Evolutionary conservation across 2,329 filamentous ascomycete genomes (phyloP).

Genomic region (Aspergillus sp.): DNA sequence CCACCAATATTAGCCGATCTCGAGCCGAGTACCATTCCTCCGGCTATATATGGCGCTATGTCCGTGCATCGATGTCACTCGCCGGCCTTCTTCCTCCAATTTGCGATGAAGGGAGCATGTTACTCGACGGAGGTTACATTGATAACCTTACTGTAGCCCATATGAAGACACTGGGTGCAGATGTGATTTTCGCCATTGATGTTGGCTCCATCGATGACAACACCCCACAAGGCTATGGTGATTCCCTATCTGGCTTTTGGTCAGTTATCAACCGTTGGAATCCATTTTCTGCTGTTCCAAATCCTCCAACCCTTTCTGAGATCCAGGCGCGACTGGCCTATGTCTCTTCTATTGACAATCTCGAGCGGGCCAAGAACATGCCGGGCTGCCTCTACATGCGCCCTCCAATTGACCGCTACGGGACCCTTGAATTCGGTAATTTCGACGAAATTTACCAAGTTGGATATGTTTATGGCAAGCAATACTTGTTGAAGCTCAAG

Average conservation of each 20-base stretch:
- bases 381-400: slow-evolving; percentile 95
- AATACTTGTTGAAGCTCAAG: slow-evolving; percentile 73
- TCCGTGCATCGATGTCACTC: slow-evolving; percentile 93
- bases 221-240: slow-evolving; percentile 87
- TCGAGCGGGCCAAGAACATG: slow-evolving; percentile 88
- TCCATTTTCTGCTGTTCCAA: slow-evolving; percentile 82
- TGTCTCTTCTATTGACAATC: slow-evolving; percentile 88
- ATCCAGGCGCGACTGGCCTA: slow-evolving; percentile 95
- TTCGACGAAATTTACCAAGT: slow-evolving; percentile 96
- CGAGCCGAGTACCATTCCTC: slow-evolving; percentile 90
- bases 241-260: slow-evolving; percentile 94
- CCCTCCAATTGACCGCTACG: slow-evolving; percentile 89
- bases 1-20: slow-evolving; percentile 96
- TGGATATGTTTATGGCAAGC: slow-evolving; percentile 81
- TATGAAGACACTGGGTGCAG: slow-evolving; percentile 92
- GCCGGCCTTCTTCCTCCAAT: slow-evolving; percentile 89
- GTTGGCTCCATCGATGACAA: slow-evolving; percentile 91
- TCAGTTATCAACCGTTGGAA: slow-evolving; percentile 96
- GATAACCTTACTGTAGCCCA: slow-evolving; percentile 96
- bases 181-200: slow-evolving; percentile 93
- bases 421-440: slow-evolving; percentile 92
- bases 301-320: slow-evolving; percentile 90
- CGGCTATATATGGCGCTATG: slow-evolving; percentile 96
- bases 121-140: slow-evolving; percentile 93
- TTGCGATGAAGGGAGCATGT: slow-evolving; percentile 95